Conservation (phyloP, 2,329 filamentous ascomycete species). For the Arthrobotrys entomopaga region DNA sequence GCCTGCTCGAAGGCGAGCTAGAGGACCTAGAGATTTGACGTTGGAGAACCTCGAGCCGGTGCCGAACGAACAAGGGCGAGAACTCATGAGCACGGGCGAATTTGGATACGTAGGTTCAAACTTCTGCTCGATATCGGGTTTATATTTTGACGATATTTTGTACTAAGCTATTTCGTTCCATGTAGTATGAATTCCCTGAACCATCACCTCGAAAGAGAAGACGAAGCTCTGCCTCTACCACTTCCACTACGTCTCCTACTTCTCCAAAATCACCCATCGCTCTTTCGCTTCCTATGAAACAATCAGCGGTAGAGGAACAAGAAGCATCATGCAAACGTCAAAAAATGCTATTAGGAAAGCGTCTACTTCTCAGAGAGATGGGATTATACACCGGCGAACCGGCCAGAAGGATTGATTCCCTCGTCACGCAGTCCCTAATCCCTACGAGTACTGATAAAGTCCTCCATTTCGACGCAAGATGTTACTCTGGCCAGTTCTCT, state of each 20-base stretch:
- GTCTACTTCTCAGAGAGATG: conserved; percentile 83
- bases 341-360: conserved; percentile 68
- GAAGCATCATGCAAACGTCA: conserved; percentile 67
- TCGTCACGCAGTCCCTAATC: conserved; percentile 42
- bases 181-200: conserved; percentile 38
- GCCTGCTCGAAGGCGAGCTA: conserved; percentile 61
- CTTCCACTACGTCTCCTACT: conserved; percentile 17
- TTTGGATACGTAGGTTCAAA: conserved; percentile 70
- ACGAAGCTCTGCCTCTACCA: conserved; percentile 27
- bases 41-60: conserved; percentile 71
- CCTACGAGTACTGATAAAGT: conserved; percentile 74
- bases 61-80: conserved; percentile 78
- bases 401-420: conserved; percentile 64
- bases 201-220: conserved; percentile 28
- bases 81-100: conserved; percentile 81
- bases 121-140: no score
- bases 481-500: conserved; percentile 96
- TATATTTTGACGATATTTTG: not conserved
- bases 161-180: not conserved
- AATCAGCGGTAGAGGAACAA: conserved; percentile 63
- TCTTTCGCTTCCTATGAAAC: not conserved
- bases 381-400: conserved; percentile 72
- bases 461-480: conserved; percentile 83
- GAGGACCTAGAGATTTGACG: conserved; percentile 68
- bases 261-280: conserved; percentile 13